These are phyloP conservation scores for Acacia melanoxylon DNA, from an alignment of 306 rosid genomes.

Conservation along the genomic window DNA sequence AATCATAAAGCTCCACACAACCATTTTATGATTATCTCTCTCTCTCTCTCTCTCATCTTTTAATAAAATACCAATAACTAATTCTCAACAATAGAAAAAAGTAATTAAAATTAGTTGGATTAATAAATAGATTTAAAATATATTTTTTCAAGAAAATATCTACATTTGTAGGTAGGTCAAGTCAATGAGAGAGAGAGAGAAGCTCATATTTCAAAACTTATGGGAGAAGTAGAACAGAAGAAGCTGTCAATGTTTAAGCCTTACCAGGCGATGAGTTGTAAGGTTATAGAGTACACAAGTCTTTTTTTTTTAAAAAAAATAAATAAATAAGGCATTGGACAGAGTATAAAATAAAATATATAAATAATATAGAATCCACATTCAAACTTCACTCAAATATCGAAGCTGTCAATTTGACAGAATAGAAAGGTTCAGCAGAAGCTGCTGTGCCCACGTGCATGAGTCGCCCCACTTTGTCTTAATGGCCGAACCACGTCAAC, in stretches of 20 bases:
- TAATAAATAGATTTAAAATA: too few species aligned
- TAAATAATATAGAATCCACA: neutral
- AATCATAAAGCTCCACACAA: neutral
- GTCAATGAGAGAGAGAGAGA: neutral
- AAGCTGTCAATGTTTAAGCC: constrained; percentile 37
- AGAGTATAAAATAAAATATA: neutral
- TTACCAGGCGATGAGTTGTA: constrained; percentile 35
- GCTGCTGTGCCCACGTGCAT: neutral
- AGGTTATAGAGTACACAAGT: neutral
- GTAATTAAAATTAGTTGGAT: too few species aligned
- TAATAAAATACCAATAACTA: too few species aligned
- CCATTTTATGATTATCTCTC: neutral
- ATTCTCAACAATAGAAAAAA: too few species aligned
- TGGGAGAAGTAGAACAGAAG: neutral
- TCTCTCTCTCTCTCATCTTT: too few species aligned
- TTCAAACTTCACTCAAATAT: neutral
- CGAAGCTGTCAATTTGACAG: constrained; percentile 5
- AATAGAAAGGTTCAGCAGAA: neutral
- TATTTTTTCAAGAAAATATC: too few species aligned
- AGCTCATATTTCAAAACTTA: neutral
- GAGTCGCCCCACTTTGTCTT: neutral
- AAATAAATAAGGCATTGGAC: neutral
- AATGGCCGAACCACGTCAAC: too few species aligned
- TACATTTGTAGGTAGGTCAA: neutral
- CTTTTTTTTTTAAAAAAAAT: neutral